Base-by-base conservation (phyloP, 306 rosid genomes). In the Lathyrus aphaca region DNA sequence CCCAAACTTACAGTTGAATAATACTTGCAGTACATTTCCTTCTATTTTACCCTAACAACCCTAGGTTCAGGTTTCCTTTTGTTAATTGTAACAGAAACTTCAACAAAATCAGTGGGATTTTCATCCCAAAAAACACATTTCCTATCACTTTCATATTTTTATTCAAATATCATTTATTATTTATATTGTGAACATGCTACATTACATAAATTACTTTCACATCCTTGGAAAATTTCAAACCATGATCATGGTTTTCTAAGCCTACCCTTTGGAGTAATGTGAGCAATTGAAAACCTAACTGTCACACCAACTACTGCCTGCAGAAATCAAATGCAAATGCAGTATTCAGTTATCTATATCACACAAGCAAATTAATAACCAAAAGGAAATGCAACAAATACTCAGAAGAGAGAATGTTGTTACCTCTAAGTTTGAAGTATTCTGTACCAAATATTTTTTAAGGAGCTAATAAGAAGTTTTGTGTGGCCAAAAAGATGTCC, bases 381-480 rank as follows among this genome's bases (percentile, higher is more conserved):
- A 35, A 35, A 35, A 35, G 39, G 10, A 35, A 35, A 35, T 16
- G 32, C 32, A 45, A 61, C 37, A 66, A 42, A 32, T 19, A 45
- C 38, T 49, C 13, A 40, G 5, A 42, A 48, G 29, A 77, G 46
- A 74, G 64, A 35, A 51, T 44, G 42, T 59, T 27, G 63, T 29
- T 64, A 77, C 86, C 84, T 84, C 68, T 40, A 71, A 15, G 74
- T 70, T 49, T 76, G 67, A 68, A 74, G 71, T 7, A 88, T 66
- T 53, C 54, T 59, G 21, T 80, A 65, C 96, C 86, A 78, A 15
- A 77, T 76, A 79, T 73, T 84, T 43, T 78, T 84, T 72, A 82
- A 70, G 10, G 86, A 78, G 65, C 79, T 79, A 68, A 45, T 62
- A 69, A 82, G 38, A 35, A 6, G 10, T 6, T 55, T 65, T 53